Base-by-base conservation (phyloP, 495 filamentous ascomycete species). In the Venustampulla echinocandica region DNA sequence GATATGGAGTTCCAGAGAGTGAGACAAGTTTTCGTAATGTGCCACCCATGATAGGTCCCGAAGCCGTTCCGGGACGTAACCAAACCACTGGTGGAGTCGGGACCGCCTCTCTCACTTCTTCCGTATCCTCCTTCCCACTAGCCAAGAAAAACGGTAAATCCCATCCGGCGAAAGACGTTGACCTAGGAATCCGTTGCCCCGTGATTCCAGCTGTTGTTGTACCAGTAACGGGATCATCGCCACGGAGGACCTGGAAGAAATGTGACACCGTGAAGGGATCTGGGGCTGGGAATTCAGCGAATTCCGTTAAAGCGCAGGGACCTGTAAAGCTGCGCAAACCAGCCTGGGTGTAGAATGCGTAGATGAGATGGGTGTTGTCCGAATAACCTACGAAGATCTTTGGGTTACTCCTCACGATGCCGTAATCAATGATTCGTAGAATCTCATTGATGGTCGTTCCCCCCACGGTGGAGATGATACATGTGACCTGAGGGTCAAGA, bases 271-370 rank as follows among this genome's bases (percentile, higher is more conserved):
- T 55, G 52, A 24, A 52, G 3, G 11, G 38, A 50, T 27, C 22
- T n/a, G n/a, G 49, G 5, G 19, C 27, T 5, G 50, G 50, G 17
- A 19, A 33, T 5, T 50, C 54, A 28, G 54, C 63, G 10, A 63
- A 55, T 46, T 61, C 59, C 15, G 55, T 49, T 13, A 67, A 46
- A 9, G 49, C 53, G 9, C 52, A 50, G 0, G 65, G 62, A 0
- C 64, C 63, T 44, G 63, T 63, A 45, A 66, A 66, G n/a, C 61
- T 61, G n/a, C 59, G 57, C 10, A 68, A 50, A 10, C 62, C 61
- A 4, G 54, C 44, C 24, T 43, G n/a, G 10, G 57, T 50, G 39
- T 55, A 49, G 24, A 66, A 47, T 22, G 64, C 59, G 52, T 61
- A 61, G 40, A 62, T 56, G 11, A 66, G 35, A 22, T 57, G 53